These are phyloP conservation scores for Xylaria telfairii DNA, from an alignment of 495 filamentous ascomycete genomes.

Conservation along the genomic window DNA sequence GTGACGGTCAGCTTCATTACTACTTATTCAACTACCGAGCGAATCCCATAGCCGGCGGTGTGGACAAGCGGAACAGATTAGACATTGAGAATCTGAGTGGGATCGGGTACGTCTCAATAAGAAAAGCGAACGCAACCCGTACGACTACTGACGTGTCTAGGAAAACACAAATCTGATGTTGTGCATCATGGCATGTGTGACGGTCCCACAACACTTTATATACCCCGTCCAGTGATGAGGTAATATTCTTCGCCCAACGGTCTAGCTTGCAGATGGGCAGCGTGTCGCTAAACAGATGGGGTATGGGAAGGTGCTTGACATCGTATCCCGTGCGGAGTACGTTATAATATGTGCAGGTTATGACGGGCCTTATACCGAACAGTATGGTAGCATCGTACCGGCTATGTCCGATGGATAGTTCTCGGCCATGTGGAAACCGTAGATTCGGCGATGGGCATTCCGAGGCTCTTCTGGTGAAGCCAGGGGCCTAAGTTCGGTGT, in stretches of 20 bases:
- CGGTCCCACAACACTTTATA: not conserved
- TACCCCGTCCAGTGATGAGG: constrained; percentile 1
- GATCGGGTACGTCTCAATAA: constrained; percentile 88
- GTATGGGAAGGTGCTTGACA: constrained; percentile 1
- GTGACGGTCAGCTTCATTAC: constrained; percentile 92
- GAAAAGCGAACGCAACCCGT: constrained; percentile 20
- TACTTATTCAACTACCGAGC: constrained; percentile 97
- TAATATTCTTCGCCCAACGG: not conserved
- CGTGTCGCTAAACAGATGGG: not conserved
- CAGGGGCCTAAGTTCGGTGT: not conserved
- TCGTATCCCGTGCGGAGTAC: constrained; percentile 15
- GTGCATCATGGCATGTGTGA: not conserved
- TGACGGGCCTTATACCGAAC: not conserved
- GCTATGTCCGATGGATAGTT: constrained; percentile 19
- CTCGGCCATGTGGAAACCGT: constrained; percentile 6
- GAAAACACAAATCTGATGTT: constrained; percentile 40
- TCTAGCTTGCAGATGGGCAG: constrained; percentile 10
- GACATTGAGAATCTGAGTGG: constrained; percentile 81
- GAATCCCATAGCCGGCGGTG: constrained; percentile 77
- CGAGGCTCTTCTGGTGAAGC: constrained; percentile 23
- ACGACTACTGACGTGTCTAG: constrained; percentile 34
- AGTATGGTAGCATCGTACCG: constrained; percentile 2
- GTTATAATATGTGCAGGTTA: not conserved
- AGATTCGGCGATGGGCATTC: constrained; percentile 22
- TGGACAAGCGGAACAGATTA: constrained; percentile 75